Evolutionary conservation across 2,329 filamentous ascomycete species (phyloP).

Genomic region (Trichoderma simmonsii): DNA sequence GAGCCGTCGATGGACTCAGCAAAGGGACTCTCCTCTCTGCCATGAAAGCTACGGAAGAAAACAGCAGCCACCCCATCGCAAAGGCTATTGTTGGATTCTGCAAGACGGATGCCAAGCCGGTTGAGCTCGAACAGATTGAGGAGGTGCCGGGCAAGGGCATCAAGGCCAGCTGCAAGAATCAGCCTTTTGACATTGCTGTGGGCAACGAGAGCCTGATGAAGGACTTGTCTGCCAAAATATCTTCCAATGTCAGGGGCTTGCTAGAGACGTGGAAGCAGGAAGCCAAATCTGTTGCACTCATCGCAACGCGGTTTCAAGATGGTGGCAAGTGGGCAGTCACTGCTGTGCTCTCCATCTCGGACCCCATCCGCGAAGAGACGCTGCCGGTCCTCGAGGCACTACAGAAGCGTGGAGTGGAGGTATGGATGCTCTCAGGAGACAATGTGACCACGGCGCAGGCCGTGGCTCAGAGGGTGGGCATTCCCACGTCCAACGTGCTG

Average conservation of each 20-base stretch:
- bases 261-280: constrained; percentile 58
- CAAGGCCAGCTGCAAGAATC: constrained; percentile 49
- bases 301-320: constrained; percentile 41
- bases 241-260: constrained; percentile 31
- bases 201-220: constrained; percentile 71
- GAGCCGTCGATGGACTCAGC: constrained; percentile 23
- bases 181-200: constrained; percentile 54
- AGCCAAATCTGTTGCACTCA: constrained; percentile 63
- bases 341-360: constrained; percentile 72
- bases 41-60: constrained; percentile 62
- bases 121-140: constrained; percentile 46
- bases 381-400: constrained; percentile 62
- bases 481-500: constrained; percentile 70
- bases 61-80: constrained; percentile 72
- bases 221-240: constrained; percentile 43
- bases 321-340: constrained; percentile 47
- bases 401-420: constrained; percentile 61
- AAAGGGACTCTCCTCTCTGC: constrained; percentile 46
- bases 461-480: constrained; percentile 73
- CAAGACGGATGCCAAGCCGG: constrained; percentile 32
- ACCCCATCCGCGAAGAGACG: constrained; percentile 75
- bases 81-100: constrained; percentile 67
- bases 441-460: constrained; percentile 80
- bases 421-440: constrained; percentile 93
- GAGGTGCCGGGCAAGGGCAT: constrained; percentile 72